A percentile compares a stretch with the other conserved stretches of the same genome.
phyloP scores from a whole-genome alignment of 805 yeast species.

The Kurtzmaniella fragi region DNA sequence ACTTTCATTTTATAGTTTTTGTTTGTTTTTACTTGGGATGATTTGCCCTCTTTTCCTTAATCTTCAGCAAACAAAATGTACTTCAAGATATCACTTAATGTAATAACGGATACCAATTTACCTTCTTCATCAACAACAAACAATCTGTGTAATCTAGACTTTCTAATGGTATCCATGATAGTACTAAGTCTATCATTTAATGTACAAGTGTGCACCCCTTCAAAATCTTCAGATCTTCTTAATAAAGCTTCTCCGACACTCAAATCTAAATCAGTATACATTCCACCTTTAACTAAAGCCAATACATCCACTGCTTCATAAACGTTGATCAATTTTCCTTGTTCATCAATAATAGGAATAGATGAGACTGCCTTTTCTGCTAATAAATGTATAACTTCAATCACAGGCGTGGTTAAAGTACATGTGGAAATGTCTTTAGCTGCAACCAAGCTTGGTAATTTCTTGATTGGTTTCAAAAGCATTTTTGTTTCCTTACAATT shows the following conservation, averaged over 20 bases:
- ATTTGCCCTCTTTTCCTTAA: constrained; percentile 8
- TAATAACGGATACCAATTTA: constrained; percentile 73
- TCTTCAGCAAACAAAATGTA: constrained; percentile 69
- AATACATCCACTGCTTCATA: constrained; percentile 95
- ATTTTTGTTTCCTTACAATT: constrained; percentile 92
- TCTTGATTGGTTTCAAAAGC: constrained; percentile 69
- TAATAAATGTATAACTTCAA: constrained; percentile 82
- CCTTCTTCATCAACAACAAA: constrained; percentile 88
- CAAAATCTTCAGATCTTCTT: constrained; percentile 92
- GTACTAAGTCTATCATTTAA: constrained; percentile 80
- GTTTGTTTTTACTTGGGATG: no score
- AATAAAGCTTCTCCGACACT: constrained; percentile 95
- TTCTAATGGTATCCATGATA: constrained; percentile 87
- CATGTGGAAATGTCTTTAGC: constrained; percentile 62
- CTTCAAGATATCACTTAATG: constrained; percentile 84
- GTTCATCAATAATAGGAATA: constrained; percentile 86
- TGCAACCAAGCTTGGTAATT: constrained; percentile 60
- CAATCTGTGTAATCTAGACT: constrained; percentile 84
- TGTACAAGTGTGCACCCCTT: constrained; percentile 96
- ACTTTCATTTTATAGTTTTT: no score
- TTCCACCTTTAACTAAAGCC: constrained; percentile 89
- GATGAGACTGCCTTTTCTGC: constrained; percentile 82
- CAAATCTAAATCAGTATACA: constrained; percentile 82
- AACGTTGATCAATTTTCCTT: constrained; percentile 66
- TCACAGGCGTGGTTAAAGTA: constrained; percentile 85